Conservation (phyloP, 176 grass and related monocot species). For the Leersia perrieri region DNA sequence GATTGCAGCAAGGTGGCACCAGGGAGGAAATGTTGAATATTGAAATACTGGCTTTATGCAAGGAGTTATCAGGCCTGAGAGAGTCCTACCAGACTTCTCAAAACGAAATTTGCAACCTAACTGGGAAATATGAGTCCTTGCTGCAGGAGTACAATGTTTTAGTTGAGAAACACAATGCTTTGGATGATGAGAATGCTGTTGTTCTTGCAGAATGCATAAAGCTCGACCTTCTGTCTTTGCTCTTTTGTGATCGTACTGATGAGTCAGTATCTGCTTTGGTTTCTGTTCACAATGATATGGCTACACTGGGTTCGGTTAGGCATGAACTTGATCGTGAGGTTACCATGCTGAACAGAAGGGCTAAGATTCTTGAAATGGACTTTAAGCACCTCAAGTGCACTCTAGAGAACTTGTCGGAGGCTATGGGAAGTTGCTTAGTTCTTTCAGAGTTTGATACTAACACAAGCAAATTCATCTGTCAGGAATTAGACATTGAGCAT, state of each 20-base stretch:
- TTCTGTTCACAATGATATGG: slow-evolving; percentile 38
- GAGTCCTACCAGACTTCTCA: slow-evolving; percentile 16
- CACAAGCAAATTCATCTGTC: slow-evolving; percentile 29
- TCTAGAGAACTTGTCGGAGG: slow-evolving; percentile 36
- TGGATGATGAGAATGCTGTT: slow-evolving; percentile 30
- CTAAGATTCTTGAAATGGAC: slow-evolving; percentile 35
- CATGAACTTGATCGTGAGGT: slow-evolving; percentile 19
- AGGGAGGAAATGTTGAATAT: slow-evolving; percentile 45
- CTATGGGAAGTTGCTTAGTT: slow-evolving; percentile 34
- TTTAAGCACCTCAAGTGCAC: slow-evolving; percentile 36
- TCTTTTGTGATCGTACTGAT: slow-evolving; percentile 40
- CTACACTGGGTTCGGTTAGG: slow-evolving; percentile 32
- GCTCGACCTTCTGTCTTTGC: slow-evolving; percentile 44
- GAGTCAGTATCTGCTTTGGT: slow-evolving; percentile 43
- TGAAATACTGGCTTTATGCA: slow-evolving; percentile 29
- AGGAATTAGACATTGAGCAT: slow-evolving; percentile 45
- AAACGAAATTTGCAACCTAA: slow-evolving; percentile 36
- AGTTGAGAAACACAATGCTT: slow-evolving; percentile 28
- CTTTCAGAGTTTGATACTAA: slow-evolving; percentile 54
- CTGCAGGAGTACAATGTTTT: slow-evolving; percentile 29
- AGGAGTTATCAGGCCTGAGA: slow-evolving; percentile 19
- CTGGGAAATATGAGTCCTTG: slow-evolving; percentile 40
- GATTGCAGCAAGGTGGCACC: slow-evolving; percentile 34
- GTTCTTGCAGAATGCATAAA: slow-evolving; percentile 42
- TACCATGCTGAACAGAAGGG: slow-evolving; percentile 27